A percentile compares a stretch with the other conserved stretches of the same genome.
phyloP scores from a whole-genome alignment of 176 grass and related monocot genomes.

The sorghum (Sorghum bicolor) region Sorghum_bicolor_NCBIv3 NC_012872.2:70977501-70978000 shows the following conservation, averaged over 20 bases:
- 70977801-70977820: constrained; percentile 23
- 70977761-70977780: constrained; percentile 26
- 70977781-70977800: not conserved
- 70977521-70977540: constrained; percentile 86
- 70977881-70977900: constrained; percentile 1
- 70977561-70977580: constrained; percentile 84
- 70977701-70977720: constrained; percentile 91
- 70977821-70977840: not conserved
- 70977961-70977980: not conserved
- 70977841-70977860: constrained; percentile 5
- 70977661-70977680: constrained; percentile 90
- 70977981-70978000: not conserved
- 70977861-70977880: constrained; percentile 16
- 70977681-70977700: constrained; percentile 66
- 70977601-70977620: constrained; percentile 92
- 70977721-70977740: constrained; percentile 96
- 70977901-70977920: constrained; percentile 35
- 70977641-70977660: constrained; percentile 75
- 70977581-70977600: constrained; percentile 61
- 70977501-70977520: constrained; percentile 94
- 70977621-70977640: constrained; percentile 75
- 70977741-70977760: constrained; percentile 99
- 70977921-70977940: constrained; percentile 9
- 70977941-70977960: not conserved
- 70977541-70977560: constrained; percentile 94